These are phyloP conservation scores for Fusarium armeniacum DNA, from an alignment of 2,329 filamentous ascomycete genomes.

Conservation along the genomic window DNA sequence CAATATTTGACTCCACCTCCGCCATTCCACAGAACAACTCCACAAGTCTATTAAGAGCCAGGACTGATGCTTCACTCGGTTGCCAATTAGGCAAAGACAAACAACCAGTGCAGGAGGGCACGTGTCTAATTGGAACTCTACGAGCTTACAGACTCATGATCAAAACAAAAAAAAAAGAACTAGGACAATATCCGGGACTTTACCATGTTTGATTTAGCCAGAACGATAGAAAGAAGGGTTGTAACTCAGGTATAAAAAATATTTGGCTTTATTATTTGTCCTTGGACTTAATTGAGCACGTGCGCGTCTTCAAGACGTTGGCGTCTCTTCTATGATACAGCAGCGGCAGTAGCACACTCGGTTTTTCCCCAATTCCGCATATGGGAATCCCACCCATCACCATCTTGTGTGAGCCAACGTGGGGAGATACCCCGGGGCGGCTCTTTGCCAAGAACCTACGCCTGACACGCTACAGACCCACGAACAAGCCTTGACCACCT, in stretches of 20 bases:
- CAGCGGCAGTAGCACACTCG: slow-evolving; percentile 1
- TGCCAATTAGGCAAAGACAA: slow-evolving; percentile 26
- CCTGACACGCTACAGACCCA: slow-evolving; percentile 39
- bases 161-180: neutral
- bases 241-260: slow-evolving; percentile 12
- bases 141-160: slow-evolving; percentile 25
- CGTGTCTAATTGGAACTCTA: slow-evolving; percentile 43
- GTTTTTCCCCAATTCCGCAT: slow-evolving; percentile 29
- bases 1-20: slow-evolving; percentile 42
- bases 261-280: slow-evolving; percentile 39
- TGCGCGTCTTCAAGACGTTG: slow-evolving; percentile 39
- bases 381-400: slow-evolving; percentile 49
- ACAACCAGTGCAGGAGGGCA: slow-evolving; percentile 47
- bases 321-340: slow-evolving; percentile 23
- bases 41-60: slow-evolving; percentile 22
- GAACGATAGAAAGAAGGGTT: slow-evolving; percentile 19
- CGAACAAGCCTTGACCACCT: slow-evolving; percentile 29
- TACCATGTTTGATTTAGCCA: slow-evolving; percentile 15
- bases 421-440: slow-evolving; percentile 40
- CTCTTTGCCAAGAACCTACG: slow-evolving; percentile 37
- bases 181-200: slow-evolving; percentile 25
- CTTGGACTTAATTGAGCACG: slow-evolving; percentile 44
- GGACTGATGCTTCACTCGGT: slow-evolving; percentile 20
- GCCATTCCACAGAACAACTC: slow-evolving; percentile 18
- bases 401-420: slow-evolving; percentile 47